These are phyloP conservation scores for Candida xiaguanensis DNA, from an alignment of 805 yeast species.

Conservation along the genomic window DNA sequence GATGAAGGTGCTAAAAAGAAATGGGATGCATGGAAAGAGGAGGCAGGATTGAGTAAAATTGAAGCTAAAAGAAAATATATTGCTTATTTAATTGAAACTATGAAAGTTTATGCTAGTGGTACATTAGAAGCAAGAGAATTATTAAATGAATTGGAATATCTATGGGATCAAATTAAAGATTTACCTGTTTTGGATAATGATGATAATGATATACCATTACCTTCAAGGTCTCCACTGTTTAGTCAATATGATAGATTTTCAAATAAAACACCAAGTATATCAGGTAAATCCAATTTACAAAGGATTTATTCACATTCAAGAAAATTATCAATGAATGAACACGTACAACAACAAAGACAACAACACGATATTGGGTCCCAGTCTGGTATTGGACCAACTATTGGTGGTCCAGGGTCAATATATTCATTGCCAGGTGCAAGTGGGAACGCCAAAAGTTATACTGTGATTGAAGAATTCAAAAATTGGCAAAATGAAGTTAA, in stretches of 20 bases:
- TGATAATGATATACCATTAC: constrained; percentile 22
- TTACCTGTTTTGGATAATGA: constrained; percentile 32
- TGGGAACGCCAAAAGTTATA: constrained; percentile 7
- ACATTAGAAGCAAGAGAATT: constrained; percentile 64
- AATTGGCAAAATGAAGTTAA: constrained; percentile 56
- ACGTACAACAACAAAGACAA: constrained; percentile 29
- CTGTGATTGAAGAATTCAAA: constrained; percentile 38
- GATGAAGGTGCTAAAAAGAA: constrained; percentile 68
- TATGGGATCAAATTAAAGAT: constrained; percentile 72
- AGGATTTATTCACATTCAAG: constrained; percentile 43
- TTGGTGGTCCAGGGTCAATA: constrained; percentile 15
- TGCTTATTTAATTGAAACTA: constrained; percentile 63
- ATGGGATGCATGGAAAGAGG: constrained; percentile 83
- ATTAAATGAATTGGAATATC: constrained; percentile 61
- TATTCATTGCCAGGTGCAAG: constrained; percentile 14
- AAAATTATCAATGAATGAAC: constrained; percentile 32
- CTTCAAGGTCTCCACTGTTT: constrained; percentile 33
- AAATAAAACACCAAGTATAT: constrained; percentile 20
- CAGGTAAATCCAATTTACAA: constrained; percentile 28
- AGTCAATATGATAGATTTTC: constrained; percentile 36
- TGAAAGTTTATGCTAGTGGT: constrained; percentile 66
- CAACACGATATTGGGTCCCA: constrained; percentile 4
- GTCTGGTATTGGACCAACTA: constrained; percentile 6
- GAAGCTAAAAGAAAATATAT: constrained; percentile 77
- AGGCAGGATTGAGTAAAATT: constrained; percentile 61